These are phyloP conservation scores for Exophiala phaeomuriformis DNA, from an alignment of 2,329 filamentous ascomycete species.

Conservation along the genomic window DNA sequence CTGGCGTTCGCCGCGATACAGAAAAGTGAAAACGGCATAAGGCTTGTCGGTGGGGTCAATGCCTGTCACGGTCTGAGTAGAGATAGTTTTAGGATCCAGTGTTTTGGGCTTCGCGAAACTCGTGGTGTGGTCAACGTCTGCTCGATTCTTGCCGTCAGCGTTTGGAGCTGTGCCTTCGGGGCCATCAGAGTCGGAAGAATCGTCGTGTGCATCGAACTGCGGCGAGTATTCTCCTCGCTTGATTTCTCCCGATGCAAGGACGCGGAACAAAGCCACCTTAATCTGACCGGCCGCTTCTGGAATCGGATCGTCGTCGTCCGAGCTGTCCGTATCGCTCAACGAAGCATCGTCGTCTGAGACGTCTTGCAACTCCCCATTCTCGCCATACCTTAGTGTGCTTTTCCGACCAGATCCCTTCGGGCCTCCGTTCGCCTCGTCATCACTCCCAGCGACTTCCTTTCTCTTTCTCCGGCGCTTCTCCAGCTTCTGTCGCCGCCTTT, in stretches of 20 bases:
- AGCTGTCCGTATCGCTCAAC: constrained; percentile 56
- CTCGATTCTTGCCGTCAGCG: constrained; percentile 58
- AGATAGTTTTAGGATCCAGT: constrained; percentile 92
- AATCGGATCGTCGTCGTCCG: constrained; percentile 69
- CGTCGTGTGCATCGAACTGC: constrained; percentile 93
- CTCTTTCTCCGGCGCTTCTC: constrained; percentile 81
- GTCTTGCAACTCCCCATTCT: constrained; percentile 65
- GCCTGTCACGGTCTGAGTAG: constrained; percentile 96
- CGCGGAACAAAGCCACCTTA: constrained; percentile 93
- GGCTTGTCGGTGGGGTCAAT: constrained; percentile 89
- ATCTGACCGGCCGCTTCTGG: constrained; percentile 95
- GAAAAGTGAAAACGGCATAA: constrained; percentile 94
- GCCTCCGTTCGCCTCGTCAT: constrained; percentile 30
- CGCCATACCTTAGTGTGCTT: constrained; percentile 70
- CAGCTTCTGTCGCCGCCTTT: constrained; percentile 57
- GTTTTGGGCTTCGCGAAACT: constrained; percentile 96
- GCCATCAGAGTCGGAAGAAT: constrained; percentile 59
- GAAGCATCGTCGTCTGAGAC: constrained; percentile 62
- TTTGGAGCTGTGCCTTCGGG: constrained; percentile 42
- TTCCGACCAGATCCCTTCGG: constrained; percentile 33
- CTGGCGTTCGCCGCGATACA: constrained; percentile 93
- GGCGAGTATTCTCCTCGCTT: constrained; percentile 97
- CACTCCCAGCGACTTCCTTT: constrained; percentile 46
- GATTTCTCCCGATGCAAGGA: constrained; percentile 91
- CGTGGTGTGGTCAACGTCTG: constrained; percentile 90